phyloP scores from a whole-genome alignment of 108 stramenopile genomes.

The Craspedostauros australis region DNA sequence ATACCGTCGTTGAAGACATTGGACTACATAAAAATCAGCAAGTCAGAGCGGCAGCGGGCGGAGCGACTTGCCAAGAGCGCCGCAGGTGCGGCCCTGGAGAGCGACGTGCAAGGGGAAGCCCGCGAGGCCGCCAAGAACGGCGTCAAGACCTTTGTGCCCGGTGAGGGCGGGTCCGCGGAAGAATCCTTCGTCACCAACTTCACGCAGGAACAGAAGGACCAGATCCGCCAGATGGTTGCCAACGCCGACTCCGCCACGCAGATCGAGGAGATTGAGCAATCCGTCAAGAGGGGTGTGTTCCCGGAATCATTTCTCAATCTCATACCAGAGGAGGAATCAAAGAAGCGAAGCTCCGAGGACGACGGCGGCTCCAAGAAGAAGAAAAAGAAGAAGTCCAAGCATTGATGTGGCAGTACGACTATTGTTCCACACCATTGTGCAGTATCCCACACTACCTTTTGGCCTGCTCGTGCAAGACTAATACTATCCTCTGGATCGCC shows the following conservation, averaged over 20 bases:
- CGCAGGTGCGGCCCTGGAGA: constrained; percentile 79
- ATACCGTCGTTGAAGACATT: constrained; percentile 73
- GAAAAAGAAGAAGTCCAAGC: no score
- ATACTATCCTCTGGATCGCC: no score
- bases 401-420: no score
- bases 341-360: neutral
- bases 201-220: constrained; percentile 67
- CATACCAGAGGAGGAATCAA: neutral
- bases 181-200: constrained; percentile 68
- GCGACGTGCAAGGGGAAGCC: constrained; percentile 65
- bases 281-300: constrained; percentile 66
- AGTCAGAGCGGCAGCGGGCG: constrained; percentile 70
- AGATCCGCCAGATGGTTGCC: constrained; percentile 69
- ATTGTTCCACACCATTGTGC: no score
- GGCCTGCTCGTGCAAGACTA: no score
- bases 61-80: constrained; percentile 67
- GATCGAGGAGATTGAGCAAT: constrained; percentile 75
- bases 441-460: no score
- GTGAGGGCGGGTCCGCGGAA: constrained; percentile 55
- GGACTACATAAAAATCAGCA: constrained; percentile 62
- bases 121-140: constrained; percentile 20
- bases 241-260: constrained; percentile 64
- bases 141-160: constrained; percentile 79
- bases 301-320: constrained; percentile 24
- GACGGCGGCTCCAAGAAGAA: neutral